Base-by-base conservation (phyloP, 106 monocot species). In the Dendrobium nobile region DNA sequence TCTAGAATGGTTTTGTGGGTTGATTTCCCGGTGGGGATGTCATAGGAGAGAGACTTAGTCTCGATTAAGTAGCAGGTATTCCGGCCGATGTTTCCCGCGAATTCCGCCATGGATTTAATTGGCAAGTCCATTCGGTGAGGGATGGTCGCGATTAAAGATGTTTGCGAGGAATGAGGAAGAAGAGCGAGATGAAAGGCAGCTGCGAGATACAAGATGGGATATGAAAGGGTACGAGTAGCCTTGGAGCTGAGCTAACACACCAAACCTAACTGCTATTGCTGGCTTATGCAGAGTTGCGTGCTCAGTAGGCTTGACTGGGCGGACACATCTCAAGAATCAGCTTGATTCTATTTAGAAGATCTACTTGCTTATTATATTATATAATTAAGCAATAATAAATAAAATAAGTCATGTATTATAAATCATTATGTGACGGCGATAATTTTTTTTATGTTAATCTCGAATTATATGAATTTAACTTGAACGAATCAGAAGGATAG, bases 1-100 rank as follows among this genome's bases (percentile, higher is more conserved):
- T 55, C 65, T 3, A 96, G 87, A 7, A 96, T 78, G 28, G 76
- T 9, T 47, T 77, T 77, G 33, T 67, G 27, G 13, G 77, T 7
- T 27, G 37, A 54, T 5, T 27, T n/a, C 17, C 75, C 41, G 56
- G 68, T 7, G 19, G 70, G 82, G 45, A 85, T 67, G 7, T 70
- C 59, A 82, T 91, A 93, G 55, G 90, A 85, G 40, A 98, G 58
- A 4, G 74, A 81, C 82, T 85, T 79, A 37, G 97, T 85, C 55
- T 94, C 89, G 56, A 98, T 84, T 7, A 77, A 80, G 88, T 91
- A 94, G 8, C 80, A 83, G 6, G 67, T 43, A 28, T 45, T 84
- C 44, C 81, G 83, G 47, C 47, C 76, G 76, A 7, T 18, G 42
- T 43, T 5, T 15, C 47, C 67, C 54, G 58, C 24, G 58, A 9